Evolutionary conservation across 352 stramenopile genomes (phyloP).

Genomic region (Stephanocyclus meneghinianus): DNA sequence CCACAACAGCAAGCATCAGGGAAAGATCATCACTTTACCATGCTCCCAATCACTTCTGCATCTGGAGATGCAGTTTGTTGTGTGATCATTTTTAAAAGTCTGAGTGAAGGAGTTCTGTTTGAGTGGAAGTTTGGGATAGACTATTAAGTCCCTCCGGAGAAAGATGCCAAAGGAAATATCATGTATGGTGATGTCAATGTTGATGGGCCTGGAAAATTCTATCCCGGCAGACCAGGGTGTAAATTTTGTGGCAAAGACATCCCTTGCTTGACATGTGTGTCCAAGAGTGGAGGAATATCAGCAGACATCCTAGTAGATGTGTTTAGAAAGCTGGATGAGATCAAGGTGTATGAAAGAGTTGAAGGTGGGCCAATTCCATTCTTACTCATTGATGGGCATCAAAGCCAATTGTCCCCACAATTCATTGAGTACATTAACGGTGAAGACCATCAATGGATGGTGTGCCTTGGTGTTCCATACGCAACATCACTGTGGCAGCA

Average conservation of each 20-base stretch:
- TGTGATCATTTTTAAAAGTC: constrained; percentile 26
- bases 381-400: constrained; percentile 26
- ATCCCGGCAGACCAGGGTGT: constrained; percentile 17
- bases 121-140: constrained; percentile 6
- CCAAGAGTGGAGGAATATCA: constrained; percentile 3
- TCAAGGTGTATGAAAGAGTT: neutral
- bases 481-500: constrained; percentile 38
- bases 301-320: constrained; percentile 1
- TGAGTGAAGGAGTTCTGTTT: constrained; percentile 1
- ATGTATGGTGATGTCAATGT: constrained; percentile 7
- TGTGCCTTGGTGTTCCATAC: constrained; percentile 30
- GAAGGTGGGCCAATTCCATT: constrained; percentile 9
- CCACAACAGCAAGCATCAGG: constrained; percentile 7
- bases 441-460: constrained; percentile 7
- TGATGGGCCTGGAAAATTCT: constrained; percentile 20
- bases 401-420: neutral
- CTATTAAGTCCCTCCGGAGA: constrained; percentile 4
- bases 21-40: constrained; percentile 15
- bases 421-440: constrained; percentile 36
- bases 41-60: constrained; percentile 20
- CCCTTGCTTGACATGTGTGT: constrained; percentile 6
- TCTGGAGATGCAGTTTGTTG: constrained; percentile 14
- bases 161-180: constrained; percentile 12
- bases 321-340: constrained; percentile 9
- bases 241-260: constrained; percentile 16